These are phyloP conservation scores for Rhizomucor pusillus DNA, from an alignment of 371 early-diverging fungal genomes.

Conservation along the genomic window DNA sequence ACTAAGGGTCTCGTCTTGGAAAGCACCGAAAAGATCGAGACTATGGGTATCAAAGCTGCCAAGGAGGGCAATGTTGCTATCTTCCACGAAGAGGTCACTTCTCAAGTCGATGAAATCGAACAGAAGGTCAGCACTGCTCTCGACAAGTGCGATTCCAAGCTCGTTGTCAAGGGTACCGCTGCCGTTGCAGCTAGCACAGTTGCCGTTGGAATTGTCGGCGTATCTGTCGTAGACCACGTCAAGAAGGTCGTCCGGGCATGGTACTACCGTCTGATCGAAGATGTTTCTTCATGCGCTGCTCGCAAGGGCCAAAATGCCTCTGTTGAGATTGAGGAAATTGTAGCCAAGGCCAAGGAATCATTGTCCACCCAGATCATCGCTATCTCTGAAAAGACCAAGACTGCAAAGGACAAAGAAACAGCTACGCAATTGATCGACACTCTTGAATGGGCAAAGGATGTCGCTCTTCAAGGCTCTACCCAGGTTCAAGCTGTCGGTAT, in stretches of 20 bases:
- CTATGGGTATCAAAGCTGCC: slow-evolving; percentile 7
- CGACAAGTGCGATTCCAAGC: slow-evolving; percentile 3
- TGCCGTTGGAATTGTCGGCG: slow-evolving; percentile 2
- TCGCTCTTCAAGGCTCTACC: slow-evolving; percentile 3
- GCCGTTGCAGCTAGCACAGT: slow-evolving; percentile 2
- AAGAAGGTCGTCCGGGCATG: slow-evolving; percentile 26
- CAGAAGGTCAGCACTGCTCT: slow-evolving; percentile 4
- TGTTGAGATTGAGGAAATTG: slow-evolving; percentile 31
- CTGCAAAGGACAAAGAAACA: neutral
- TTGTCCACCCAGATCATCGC: slow-evolving; percentile 2
- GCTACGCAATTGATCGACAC: neutral
- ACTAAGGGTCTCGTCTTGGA: slow-evolving; percentile 6
- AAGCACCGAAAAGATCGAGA: slow-evolving; percentile 2
- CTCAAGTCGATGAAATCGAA: slow-evolving; percentile 6
- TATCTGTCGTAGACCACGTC: slow-evolving; percentile 13
- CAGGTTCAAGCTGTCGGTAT: slow-evolving; percentile 2
- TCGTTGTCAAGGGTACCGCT: neutral
- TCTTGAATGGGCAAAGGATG: slow-evolving; percentile 1
- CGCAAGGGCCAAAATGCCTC: slow-evolving; percentile 4
- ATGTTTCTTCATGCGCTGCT: slow-evolving; percentile 1
- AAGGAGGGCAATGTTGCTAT: neutral
- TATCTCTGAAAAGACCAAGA: slow-evolving; percentile 1
- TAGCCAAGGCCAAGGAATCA: slow-evolving; percentile 18
- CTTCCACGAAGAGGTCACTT: neutral
- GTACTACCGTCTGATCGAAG: slow-evolving; percentile 21